Evolutionary conservation across 345 rosid species (phyloP).

Genomic region (Pelargonium nanum): DNA sequence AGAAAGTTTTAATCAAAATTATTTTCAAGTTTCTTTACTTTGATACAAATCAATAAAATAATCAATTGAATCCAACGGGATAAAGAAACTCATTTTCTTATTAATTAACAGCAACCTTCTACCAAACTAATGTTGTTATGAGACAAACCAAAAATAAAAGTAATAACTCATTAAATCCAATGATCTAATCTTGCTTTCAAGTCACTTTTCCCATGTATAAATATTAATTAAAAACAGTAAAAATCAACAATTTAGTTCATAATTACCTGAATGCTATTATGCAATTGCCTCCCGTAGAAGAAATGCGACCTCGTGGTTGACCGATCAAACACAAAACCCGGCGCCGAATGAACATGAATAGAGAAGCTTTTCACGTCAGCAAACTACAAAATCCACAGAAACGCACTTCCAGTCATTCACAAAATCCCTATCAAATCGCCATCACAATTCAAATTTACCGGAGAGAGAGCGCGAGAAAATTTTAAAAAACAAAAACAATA

Average conservation of each 20-base stretch:
- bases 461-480: not conserved
- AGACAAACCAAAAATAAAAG: no score
- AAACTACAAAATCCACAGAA: conserved; percentile 22
- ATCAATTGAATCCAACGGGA: not conserved
- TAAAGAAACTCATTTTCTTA: not conserved
- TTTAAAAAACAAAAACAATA: not conserved
- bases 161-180: not conserved
- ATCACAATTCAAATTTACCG: not conserved
- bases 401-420: not conserved
- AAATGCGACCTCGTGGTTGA: conserved; percentile 55
- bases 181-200: not conserved
- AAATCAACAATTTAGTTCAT: not conserved
- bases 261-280: conserved; percentile 52
- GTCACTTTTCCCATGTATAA: not conserved
- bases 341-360: conserved; percentile 59
- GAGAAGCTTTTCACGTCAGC: conserved; percentile 57
- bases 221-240: no score
- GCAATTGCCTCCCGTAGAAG: conserved; percentile 65
- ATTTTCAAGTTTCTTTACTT: not conserved
- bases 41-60: not conserved
- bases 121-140: not conserved
- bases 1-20: not conserved
- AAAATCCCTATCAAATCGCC: not conserved
- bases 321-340: conserved; percentile 71
- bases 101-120: not conserved